Evolutionary conservation across 225 moss, liverwort and hornwort genomes (phyloP), one percentile per base, ranked within the genome.

Genomic region (Sphagnum tenellum): DNA sequence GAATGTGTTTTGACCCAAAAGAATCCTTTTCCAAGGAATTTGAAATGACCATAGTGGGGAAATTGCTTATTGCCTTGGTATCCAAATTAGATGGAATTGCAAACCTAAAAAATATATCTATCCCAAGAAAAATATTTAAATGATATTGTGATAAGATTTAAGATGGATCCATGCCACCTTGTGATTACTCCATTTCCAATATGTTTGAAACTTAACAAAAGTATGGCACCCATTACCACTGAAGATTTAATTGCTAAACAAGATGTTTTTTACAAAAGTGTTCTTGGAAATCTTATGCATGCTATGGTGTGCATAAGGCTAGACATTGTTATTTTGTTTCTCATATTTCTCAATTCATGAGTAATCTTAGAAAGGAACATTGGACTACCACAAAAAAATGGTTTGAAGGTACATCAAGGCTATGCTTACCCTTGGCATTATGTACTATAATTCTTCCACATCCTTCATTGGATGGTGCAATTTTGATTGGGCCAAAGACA

Each of bases 401-500:
- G 12, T 58, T 58, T 58, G 57, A 10, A 29, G 57, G 29, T 58
- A 58, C 57, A 4, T 58, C 12, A 10, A 58, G 29, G 57, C 12
- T 5, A 58, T 1, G 12, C 57, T 58, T n/a, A 58, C 12, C 9
- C 57, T 58, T 58, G 57, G 2, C 6, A n/a, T n/a, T 13, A 5
- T 3, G 2, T 58, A 58, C 29, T 10, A 14, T 58, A 58, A 13
- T 7, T 58, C 12, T 58, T 0, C 6, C 12, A 14, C 6, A 10
- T n/a, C 57, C 29, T 4, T 58, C 12, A 58, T 58, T 58, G 49
- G 69, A 5, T 69, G 45, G 45, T 50, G 8, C 13, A 14, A 62
- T 45, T 10, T 51, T 10, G 69, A 69, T 53, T 69, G 45, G 49
- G 69, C 13, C n/a, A 45, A 11, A 8, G 50, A 4, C 67, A 29